Base-by-base conservation (phyloP, 1,139 yeast species). In the Saccharomycopsis hybrid region DNA sequence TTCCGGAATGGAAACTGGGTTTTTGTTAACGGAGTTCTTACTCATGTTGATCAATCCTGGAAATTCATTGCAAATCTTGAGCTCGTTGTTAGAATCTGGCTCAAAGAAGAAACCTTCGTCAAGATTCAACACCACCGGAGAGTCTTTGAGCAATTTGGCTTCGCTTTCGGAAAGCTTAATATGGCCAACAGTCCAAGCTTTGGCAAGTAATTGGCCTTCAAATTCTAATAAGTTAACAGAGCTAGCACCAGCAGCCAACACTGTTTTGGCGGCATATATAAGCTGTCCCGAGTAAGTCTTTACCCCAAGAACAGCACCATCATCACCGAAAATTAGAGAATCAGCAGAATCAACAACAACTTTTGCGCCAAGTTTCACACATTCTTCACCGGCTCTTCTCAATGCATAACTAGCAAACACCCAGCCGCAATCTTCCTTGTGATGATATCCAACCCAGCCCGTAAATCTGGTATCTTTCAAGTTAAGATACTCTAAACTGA, bases 101-200 rank as follows among this genome's bases (percentile, higher is more conserved):
- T 70, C 71, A 55, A 71, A 70, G 54, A 70, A 71, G 56, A 71
- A 74, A 0, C 78, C 78, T 58, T 67, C 62, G 50, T 69, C 72
- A 27, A 71, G 8, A n/a, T 69, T 64, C 42, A 67, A 58, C 31
- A 68, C 57, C 9, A 70, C 71, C 1, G 74, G 74, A 49, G 62
- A 58, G 25, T 57, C 58, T 49, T 57, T 62, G 11, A 62, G 56
- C n/a, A 48, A 49, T 4, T 45, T 47, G 5, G 65, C 66, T 47
- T 69, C 71, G 41, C 62, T 63, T 18, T 58, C 58, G 1, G 61
- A 55, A 28, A 68, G 52, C 50, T 62, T 56, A 32, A 68, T 59
- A 54, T 68, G 72, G 1, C 67, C 71, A 32, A 68, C 60, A 39
- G 71, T 65, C 63, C 66, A 67, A 27, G 68, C 63, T 49, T 65